A percentile compares a stretch with the other conserved stretches of the same genome.
Evolutionary conservation across 305 asterid genomes (phyloP).

Genomic region (Solanum hybrid): DNA sequence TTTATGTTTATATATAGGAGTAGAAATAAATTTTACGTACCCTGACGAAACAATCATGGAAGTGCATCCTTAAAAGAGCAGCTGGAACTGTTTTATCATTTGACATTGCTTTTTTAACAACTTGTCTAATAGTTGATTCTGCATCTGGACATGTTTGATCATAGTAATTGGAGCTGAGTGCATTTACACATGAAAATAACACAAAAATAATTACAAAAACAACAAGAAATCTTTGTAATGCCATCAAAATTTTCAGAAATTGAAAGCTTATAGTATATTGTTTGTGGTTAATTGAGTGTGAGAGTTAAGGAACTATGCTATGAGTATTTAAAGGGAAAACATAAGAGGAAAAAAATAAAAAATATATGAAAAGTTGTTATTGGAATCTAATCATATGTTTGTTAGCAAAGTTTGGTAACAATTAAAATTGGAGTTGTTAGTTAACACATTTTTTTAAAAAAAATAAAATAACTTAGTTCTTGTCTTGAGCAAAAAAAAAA

Average conservation of each 20-base stretch:
- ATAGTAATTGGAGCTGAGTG: slow-evolving; percentile 21
- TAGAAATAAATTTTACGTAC: slow-evolving; percentile 1
- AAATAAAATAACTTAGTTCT: neutral
- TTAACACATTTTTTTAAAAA: neutral
- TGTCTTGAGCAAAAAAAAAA: neutral
- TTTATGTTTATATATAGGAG: neutral
- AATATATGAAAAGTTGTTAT: neutral
- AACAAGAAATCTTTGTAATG: slow-evolving; percentile 1
- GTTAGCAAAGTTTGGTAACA: neutral
- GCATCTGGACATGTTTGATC: slow-evolving; percentile 26
- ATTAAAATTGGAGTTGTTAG: neutral
- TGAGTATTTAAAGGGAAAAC: neutral
- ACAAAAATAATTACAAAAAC: slow-evolving; percentile 1
- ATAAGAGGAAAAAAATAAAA: neutral
- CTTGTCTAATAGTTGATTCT: slow-evolving; percentile 15
- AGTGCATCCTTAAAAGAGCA: slow-evolving; percentile 33
- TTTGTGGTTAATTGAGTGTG: neutral
- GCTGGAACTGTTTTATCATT: slow-evolving; percentile 35
- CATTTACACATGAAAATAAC: slow-evolving; percentile 8
- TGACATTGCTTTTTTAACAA: slow-evolving; percentile 36
- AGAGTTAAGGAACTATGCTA: neutral
- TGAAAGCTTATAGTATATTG: neutral
- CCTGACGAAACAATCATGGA: slow-evolving; percentile 34
- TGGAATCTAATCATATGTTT: slow-evolving; percentile 6
- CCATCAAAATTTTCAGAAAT: neutral